Base-by-base conservation (phyloP, 768 basidiomycete species). In the Lactarius hengduanensis region DNA sequence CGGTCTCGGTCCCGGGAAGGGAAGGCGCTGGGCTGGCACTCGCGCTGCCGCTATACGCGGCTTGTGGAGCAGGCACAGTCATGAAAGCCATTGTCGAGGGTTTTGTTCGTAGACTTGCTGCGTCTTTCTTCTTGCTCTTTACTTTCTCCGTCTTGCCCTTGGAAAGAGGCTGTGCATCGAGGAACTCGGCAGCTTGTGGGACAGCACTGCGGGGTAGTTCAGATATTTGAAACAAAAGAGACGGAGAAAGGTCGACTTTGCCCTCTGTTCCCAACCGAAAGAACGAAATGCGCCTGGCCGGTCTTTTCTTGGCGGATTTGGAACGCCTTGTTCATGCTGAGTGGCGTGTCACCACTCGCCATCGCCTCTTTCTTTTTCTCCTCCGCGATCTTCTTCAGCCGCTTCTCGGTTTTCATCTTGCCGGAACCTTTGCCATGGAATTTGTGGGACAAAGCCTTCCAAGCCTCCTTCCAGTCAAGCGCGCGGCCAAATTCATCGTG, bases 361-460 rank as follows among this genome's bases (percentile, higher is more conserved):
- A 98, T 98, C 11, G 94, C 91, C 66, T 86, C 86, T 74, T 94
- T 85, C 81, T 97, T 98, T 76, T 90, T 86, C 80, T 99, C 97
- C 72, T 98, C 96, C n/a, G 89, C 92, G 70, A 98, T 98, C 81
- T 91, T 95, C 84, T 96, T 95, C 70, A 98, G 73, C 67, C 94
- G 84, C 77, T 98, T 98, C 82, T 98, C 96, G 28, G 90, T 95
- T 84, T 98, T 98, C 86, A 91, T 92, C 80, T 90, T 92, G 13
- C 97, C 97, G 1, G 92, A 92, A 2, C 94, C 94, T 77, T 98
- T 98, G 41, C 97, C 97, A 71, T 99, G 97, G 86, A 99, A 98
- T 74, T 93, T 92, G 76, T 99, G 97, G 54, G 92, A 95, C 53
- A 99, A 80, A 20, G 94, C 93, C 79, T 98, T 98, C 96, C 96